phyloP scores from a whole-genome alignment of 2,329 filamentous ascomycete species.

The Pseudonectria buxi region DNA sequence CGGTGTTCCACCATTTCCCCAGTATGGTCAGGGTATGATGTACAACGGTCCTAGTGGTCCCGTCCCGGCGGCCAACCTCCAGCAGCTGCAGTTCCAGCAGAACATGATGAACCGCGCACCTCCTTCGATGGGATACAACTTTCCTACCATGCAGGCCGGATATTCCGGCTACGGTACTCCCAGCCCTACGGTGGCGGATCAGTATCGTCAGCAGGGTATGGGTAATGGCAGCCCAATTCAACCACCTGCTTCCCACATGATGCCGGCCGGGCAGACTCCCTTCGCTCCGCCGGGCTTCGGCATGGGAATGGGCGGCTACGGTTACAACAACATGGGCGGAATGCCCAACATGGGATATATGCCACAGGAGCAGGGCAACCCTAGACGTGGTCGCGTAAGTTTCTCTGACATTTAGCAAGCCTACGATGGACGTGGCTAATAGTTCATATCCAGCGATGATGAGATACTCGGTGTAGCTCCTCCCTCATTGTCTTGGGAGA shows the following conservation, averaged over 20 bases:
- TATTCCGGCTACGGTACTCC: conserved; percentile 46
- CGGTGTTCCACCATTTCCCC: conserved; percentile 42
- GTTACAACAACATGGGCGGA: conserved; percentile 37
- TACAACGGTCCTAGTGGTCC: conserved; percentile 41
- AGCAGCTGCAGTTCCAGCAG: conserved; percentile 55
- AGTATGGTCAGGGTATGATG: conserved; percentile 46
- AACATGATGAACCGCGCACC: conserved; percentile 47
- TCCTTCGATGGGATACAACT: conserved; percentile 52
- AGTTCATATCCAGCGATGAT: conserved; percentile 21
- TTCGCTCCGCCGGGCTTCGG: conserved; percentile 46
- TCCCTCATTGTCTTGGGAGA: conserved; percentile 5
- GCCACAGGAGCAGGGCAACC: conserved; percentile 49
- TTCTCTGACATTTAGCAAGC: conserved; percentile 7
- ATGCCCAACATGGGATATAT: conserved; percentile 45
- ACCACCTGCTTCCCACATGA: conserved; percentile 34
- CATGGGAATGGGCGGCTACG: conserved; percentile 39
- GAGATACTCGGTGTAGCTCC: conserved; percentile 12
- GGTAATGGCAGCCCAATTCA: conserved; percentile 47
- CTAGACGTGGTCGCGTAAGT: conserved; percentile 53
- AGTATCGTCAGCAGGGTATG: conserved; percentile 47
- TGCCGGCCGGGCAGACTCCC: conserved; percentile 35
- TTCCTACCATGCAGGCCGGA: conserved; percentile 47
- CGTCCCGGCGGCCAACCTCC: conserved; percentile 40
- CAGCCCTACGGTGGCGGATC: conserved; percentile 42
- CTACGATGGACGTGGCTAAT: conserved; percentile 18